Percentiles rank a stretch among this genome's conserved stretches.
These are phyloP conservation scores for Phoenix roebelenii DNA, from an alignment of 176 grass and related monocot species.

Conservation along the genomic window DNA sequence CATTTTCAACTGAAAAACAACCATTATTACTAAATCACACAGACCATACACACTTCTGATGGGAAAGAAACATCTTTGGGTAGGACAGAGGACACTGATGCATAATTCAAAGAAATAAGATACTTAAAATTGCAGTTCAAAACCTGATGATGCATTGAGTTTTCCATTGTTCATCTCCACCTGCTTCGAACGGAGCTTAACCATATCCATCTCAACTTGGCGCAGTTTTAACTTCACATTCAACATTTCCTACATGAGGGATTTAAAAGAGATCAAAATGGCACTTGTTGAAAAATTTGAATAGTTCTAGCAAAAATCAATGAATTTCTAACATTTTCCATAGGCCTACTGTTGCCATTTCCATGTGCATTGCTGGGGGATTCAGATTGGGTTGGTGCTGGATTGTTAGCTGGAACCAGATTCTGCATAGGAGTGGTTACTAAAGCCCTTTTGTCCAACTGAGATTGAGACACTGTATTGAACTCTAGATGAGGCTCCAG, in stretches of 20 bases:
- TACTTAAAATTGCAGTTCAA: neutral
- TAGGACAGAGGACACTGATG: too few relatives aligned
- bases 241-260: conserved; percentile 47
- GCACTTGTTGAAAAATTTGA: neutral
- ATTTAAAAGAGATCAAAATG: neutral
- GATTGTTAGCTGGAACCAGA: conserved; percentile 26
- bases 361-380: conserved; percentile 21
- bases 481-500: conserved; percentile 3
- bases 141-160: conserved; percentile 35
- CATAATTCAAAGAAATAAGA: too few relatives aligned
- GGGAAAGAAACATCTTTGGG: too few relatives aligned
- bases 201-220: conserved; percentile 42
- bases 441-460: conserved; percentile 1
- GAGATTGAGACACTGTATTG: conserved; percentile 15
- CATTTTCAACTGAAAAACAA: too few relatives aligned
- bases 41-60: too few relatives aligned
- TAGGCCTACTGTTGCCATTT: conserved; percentile 31
- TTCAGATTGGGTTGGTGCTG: conserved; percentile 23
- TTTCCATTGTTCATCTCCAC: conserved; percentile 35
- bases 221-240: conserved; percentile 55
- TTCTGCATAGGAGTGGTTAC: conserved; percentile 13
- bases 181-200: conserved; percentile 53
- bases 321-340: conserved; percentile 35
- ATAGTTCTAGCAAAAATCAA: neutral
- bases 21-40: too few relatives aligned